Percentiles rank a stretch among this genome's conserved stretches.
Evolutionary conservation across 108 stramenopile genomes (phyloP).

Genomic region (Nitzschia putrida): DNA sequence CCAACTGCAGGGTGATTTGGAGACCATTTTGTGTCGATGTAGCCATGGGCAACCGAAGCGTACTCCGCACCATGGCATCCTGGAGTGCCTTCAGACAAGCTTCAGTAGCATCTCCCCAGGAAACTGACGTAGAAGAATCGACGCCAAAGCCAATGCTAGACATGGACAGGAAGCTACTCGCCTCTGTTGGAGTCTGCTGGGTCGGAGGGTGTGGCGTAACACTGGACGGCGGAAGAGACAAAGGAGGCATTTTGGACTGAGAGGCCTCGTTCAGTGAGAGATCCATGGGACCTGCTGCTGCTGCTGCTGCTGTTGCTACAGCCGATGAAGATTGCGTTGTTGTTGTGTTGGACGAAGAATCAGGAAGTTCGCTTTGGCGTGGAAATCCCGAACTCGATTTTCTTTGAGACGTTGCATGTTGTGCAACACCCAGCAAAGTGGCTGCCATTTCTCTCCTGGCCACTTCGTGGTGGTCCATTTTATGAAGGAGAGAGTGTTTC

Average conservation of each 20-base stretch:
- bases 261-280: not conserved
- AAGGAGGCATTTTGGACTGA: not conserved
- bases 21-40: slow-evolving; percentile 4
- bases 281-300: not conserved
- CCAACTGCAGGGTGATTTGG: slow-evolving; percentile 43
- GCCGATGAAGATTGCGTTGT: not conserved
- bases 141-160: slow-evolving; percentile 48
- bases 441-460: slow-evolving; percentile 18
- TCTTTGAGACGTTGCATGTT: slow-evolving; percentile 1
- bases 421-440: slow-evolving; percentile 11
- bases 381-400: not conserved
- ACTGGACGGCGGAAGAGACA: not conserved
- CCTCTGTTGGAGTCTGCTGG: not conserved
- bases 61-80: slow-evolving; percentile 53
- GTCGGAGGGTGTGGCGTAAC: not conserved
- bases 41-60: slow-evolving; percentile 22
- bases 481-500: too few relatives aligned
- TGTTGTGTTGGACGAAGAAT: not conserved
- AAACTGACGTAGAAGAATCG: slow-evolving; percentile 19
- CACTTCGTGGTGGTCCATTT: not conserved
- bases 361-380: not conserved
- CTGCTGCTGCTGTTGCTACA: not conserved
- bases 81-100: slow-evolving; percentile 44
- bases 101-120: slow-evolving; percentile 46
- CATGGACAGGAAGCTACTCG: slow-evolving; percentile 26